Base-by-base conservation (phyloP, 2,329 filamentous ascomycete species). In the Scortechinia acanthostroma region DNA sequence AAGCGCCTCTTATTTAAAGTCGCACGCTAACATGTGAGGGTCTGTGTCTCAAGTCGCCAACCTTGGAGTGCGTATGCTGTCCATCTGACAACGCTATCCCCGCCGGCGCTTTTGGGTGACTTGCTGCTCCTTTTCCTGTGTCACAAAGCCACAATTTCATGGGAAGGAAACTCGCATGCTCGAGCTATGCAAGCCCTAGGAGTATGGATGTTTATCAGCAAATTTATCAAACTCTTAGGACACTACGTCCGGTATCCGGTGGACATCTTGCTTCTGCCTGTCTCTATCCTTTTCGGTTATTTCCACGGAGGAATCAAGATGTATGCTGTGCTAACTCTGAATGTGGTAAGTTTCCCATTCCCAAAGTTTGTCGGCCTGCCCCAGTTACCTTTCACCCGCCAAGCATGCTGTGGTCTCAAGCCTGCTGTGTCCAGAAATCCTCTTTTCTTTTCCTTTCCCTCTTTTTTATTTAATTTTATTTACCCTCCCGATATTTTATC, bases 51-150 rank as follows among this genome's bases (percentile, higher is more conserved):
- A 6, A 83, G 80, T 55, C 75, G 71, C 48, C 80, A 83, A 55
- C 79, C 76, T 42, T 85, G 78, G 77, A 83, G 77, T 56, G 74
- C 80, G 21, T 85, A 83, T 58, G 77, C 80, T 46, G 77, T 84
- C 49, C 75, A 83, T 60, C 70, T 83, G 58, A 83, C 80, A 21
- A 85, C 80, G 10, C 62, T 84, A 50, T 80, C 77, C 46, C 77
- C 79, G 46, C 81, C 77, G 60, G 77, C 80, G 28, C 64, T 83
- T 40, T 57, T 76, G 21, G 74, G 74, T 50, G 80, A 85, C 59
- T 56, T 68, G 35, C 53, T 71, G 22, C 64, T 77, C 21, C 63
- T 77, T 49, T 71, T 66, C 50, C 58, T 74, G 25, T 71, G 71
- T 51, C 66, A 66, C 50, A 64, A 66, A 50, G 71, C 70, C 45